A percentile compares a stretch with the other conserved stretches of the same genome.
Conservation (phyloP, 257 asterid genomes). For the Solanum raphanifolium region DNA sequence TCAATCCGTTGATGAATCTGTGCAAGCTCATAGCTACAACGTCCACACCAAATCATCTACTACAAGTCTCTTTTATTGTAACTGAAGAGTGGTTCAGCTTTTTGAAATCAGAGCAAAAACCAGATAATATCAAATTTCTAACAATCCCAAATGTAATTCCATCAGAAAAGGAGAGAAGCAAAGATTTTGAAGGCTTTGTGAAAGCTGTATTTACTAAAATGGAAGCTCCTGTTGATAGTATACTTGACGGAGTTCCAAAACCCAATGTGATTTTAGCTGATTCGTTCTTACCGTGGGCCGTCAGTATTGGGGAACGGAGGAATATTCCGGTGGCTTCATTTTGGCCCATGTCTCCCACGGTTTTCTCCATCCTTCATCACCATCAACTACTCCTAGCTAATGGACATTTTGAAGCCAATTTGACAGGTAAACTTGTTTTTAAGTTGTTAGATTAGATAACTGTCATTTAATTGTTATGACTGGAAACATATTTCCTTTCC, state of each 20-base stretch:
- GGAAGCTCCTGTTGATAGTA: conserved; percentile 51
- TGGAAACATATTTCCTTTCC: not conserved
- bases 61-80: not conserved
- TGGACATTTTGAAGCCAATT: conserved; percentile 30
- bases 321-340: conserved; percentile 67
- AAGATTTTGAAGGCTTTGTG: conserved; percentile 42
- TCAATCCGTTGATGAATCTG: conserved; percentile 19
- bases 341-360: conserved; percentile 70
- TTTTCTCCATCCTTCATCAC: conserved; percentile 39
- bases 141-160: conserved; percentile 1
- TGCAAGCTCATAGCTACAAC: conserved; percentile 6
- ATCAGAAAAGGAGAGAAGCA: conserved; percentile 39
- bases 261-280: conserved; percentile 30
- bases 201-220: conserved; percentile 46
- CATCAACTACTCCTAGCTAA: conserved; percentile 29
- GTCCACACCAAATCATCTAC: not conserved
- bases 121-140: not conserved
- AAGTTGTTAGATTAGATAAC: not conserved
- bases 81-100: conserved; percentile 1
- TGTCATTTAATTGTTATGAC: not conserved
- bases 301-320: conserved; percentile 41
- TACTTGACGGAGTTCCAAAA: conserved; percentile 21
- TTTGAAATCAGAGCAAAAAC: not conserved
- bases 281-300: conserved; percentile 40
- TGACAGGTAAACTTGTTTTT: conserved; percentile 26